A percentile compares a stretch with the other conserved stretches of the same genome.
phyloP scores from a whole-genome alignment of 179 eudicot species.

The Amaranthus tricolor region DNA sequence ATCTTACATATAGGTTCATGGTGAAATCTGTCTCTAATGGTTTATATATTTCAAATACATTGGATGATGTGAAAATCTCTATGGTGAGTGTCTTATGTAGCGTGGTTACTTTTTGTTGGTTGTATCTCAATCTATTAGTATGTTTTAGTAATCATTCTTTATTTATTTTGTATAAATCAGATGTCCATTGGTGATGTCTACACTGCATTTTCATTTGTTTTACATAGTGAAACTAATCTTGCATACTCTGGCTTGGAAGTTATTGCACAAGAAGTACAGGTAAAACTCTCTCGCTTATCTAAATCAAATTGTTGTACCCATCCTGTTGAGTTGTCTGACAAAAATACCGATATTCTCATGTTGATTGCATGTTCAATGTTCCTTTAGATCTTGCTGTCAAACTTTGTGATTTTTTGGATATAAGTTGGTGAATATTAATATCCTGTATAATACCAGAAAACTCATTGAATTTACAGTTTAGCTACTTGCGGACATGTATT shows the following conservation, averaged over 20 bases:
- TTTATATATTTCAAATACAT: constrained; percentile 32
- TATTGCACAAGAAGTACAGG: constrained; percentile 70
- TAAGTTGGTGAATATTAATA: neutral
- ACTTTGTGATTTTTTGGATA: no score
- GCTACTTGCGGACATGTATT: neutral
- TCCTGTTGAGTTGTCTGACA: neutral
- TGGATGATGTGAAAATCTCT: constrained; percentile 43
- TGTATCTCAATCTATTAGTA: neutral
- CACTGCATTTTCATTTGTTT: constrained; percentile 65
- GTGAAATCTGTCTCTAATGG: constrained; percentile 37
- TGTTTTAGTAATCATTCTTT: neutral
- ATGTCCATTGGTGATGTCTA: constrained; percentile 59
- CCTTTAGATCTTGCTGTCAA: neutral
- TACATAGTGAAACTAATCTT: constrained; percentile 39
- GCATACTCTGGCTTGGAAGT: constrained; percentile 48
- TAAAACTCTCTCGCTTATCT: constrained; percentile 33
- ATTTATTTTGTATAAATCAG: constrained; percentile 39
- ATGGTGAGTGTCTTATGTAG: constrained; percentile 42
- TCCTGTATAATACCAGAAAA: neutral
- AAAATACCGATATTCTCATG: neutral
- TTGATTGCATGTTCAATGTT: neutral
- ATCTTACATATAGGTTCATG: constrained; percentile 41
- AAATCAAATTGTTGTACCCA: neutral
- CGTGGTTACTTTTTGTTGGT: constrained; percentile 6
- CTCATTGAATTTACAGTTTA: neutral